Conservation (phyloP, 257 asterid genomes). For the Fraxinus excelsior region DNA sequence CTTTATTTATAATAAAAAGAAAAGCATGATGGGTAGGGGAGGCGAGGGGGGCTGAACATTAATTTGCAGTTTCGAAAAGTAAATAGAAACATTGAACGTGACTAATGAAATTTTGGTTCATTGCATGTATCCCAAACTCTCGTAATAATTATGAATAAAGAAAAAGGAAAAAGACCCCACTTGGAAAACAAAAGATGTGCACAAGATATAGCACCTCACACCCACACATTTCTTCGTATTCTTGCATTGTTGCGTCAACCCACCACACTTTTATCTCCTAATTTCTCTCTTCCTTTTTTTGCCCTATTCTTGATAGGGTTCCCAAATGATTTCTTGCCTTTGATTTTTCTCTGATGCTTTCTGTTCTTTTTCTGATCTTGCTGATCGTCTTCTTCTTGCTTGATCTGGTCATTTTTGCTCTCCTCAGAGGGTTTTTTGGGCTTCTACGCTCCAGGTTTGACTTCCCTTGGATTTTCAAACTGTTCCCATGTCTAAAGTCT, state of each 20-base stretch:
- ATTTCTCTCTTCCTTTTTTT: slow-evolving; percentile 41
- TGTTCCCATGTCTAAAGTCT: slow-evolving; percentile 69
- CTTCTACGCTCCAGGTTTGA: slow-evolving; percentile 39
- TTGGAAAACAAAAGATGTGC: slow-evolving; percentile 35
- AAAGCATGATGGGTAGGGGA: not conserved
- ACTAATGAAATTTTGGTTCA: slow-evolving; percentile 47
- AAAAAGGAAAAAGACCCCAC: slow-evolving; percentile 37
- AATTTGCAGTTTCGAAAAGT: slow-evolving; percentile 1
- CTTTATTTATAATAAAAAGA: no score
- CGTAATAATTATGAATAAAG: slow-evolving; percentile 16
- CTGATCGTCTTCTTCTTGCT: slow-evolving; percentile 39
- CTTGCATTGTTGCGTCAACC: slow-evolving; percentile 24
- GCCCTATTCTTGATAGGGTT: slow-evolving; percentile 80
- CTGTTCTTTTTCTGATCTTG: slow-evolving; percentile 36
- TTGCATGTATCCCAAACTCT: slow-evolving; percentile 51
- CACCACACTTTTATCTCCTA: slow-evolving; percentile 15
- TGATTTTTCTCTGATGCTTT: slow-evolving; percentile 56
- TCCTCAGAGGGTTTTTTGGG: slow-evolving; percentile 57
- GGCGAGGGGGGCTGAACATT: slow-evolving; percentile 1
- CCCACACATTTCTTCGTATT: slow-evolving; percentile 32
- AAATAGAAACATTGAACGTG: slow-evolving; percentile 66
- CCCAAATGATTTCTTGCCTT: slow-evolving; percentile 26
- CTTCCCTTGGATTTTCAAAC: slow-evolving; percentile 30
- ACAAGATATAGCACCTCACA: slow-evolving; percentile 24
- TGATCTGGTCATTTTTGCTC: slow-evolving; percentile 56